Evolutionary conservation across 2,329 filamentous ascomycete species (phyloP).

Genomic region (Elsinoe perseae): DNA sequence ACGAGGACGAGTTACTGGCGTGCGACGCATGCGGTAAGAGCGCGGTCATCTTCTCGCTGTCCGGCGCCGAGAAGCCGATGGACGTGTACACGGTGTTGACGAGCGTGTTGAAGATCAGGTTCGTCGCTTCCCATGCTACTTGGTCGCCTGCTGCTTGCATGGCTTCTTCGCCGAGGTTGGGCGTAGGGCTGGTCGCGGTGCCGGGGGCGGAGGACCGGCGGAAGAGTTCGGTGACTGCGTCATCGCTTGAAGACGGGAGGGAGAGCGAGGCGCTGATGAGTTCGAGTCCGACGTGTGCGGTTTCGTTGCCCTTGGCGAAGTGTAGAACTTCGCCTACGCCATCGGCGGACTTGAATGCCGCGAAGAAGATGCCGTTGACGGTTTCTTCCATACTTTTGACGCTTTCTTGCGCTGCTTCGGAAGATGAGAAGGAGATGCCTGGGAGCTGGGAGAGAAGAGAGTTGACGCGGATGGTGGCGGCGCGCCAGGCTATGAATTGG

Average conservation of each 20-base stretch:
- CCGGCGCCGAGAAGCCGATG: conserved; percentile 11
- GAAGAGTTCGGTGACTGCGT: too few relatives aligned
- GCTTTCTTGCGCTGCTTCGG: neutral
- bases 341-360: conserved; percentile 22
- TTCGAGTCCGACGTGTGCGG: conserved; percentile 19
- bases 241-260: neutral
- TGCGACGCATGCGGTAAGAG: neutral
- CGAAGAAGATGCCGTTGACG: conserved; percentile 17
- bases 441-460: conserved; percentile 12
- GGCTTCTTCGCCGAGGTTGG: conserved; percentile 16
- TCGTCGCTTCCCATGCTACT: conserved; percentile 10
- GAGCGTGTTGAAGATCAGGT: neutral
- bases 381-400: conserved; percentile 11
- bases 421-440: neutral
- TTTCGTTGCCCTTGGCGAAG: conserved; percentile 8
- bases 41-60: conserved; percentile 8
- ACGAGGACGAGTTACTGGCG: too few relatives aligned
- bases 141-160: neutral
- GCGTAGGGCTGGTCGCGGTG: neutral
- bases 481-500: conserved; percentile 30
- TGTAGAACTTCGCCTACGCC: conserved; percentile 15
- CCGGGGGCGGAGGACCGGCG: neutral
- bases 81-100: conserved; percentile 11
- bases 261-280: conserved; percentile 11
- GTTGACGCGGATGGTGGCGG: conserved; percentile 19